A percentile compares a stretch with the other conserved stretches of the same genome.
phyloP scores from a whole-genome alignment of 2,329 filamentous ascomycete species.

The Claviceps sp. region DNA sequence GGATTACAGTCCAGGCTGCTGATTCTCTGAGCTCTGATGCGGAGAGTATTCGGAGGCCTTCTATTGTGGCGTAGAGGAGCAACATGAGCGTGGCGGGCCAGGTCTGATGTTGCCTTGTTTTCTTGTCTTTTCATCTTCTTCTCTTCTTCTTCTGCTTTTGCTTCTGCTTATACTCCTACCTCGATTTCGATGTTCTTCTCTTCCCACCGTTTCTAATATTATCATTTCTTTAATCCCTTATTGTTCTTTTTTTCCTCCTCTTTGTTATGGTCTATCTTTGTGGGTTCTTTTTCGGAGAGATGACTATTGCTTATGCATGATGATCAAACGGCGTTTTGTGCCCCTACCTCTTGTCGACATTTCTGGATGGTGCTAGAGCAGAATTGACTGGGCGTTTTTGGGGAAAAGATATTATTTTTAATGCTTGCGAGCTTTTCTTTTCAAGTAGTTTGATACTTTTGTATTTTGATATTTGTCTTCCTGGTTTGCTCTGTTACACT shows the following conservation, averaged over 20 bases:
- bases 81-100: neutral
- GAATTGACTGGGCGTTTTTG: no score
- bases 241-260: neutral
- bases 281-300: neutral
- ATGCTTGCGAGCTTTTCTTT: no score
- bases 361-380: no score
- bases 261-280: no score
- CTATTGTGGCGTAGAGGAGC: conserved; percentile 5
- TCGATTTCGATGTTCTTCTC: neutral
- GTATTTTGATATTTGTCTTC: no score
- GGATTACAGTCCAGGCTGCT: conserved; percentile 13
- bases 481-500: no score
- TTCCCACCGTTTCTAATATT: neutral
- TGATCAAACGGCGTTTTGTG: no score
- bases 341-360: no score
- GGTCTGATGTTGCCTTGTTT: neutral
- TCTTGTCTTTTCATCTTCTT: neutral
- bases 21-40: conserved; percentile 2
- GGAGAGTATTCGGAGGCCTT: conserved; percentile 13
- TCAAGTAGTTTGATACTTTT: no score
- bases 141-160: neutral
- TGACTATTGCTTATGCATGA: neutral
- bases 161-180: neutral
- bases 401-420: no score
- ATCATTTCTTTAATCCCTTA: neutral